Evolutionary conservation across 1,284 basidiomycete genomes (phyloP), one percentile per base, ranked within the genome.

Genomic region (Apiotrichum sp.): DNA sequence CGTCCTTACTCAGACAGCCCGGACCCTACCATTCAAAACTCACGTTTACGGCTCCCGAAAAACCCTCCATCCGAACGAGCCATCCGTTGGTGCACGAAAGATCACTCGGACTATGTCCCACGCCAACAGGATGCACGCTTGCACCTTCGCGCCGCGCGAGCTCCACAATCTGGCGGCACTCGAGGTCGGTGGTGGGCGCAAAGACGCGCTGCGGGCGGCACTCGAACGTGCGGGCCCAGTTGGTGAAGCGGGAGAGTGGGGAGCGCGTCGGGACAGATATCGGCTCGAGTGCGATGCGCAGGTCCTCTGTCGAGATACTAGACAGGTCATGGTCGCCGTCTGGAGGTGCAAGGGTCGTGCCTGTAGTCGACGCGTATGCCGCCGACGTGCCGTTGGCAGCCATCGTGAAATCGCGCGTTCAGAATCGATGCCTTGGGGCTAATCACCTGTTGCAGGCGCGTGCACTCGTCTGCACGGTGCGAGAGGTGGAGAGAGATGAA

Each of bases 61-160:
- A 75, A 64, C 81, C 83, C 53, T 84, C 84, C 62, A 87, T 88
- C 51, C 86, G 82, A 53, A 95, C 75, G 82, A 95, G 86, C 78
- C 84, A 93, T 11, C 85, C 89, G 53, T 79, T 81, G 0, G 89
- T 92, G 75, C 89, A 95, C 0, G 88, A 86, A 51, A 98, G 80
- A 77, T 98, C 95, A 70, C 86, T 89, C 9, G 95, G 96, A 61
- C 87, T 89, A 77, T 98, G 95, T 0, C 92, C 93, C 8, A 91
- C 84, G 8, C 93, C 95, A 33, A 87, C 86, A 0, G 90, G 88
- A 54, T 93, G 84, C 40, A 98, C 80, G 34, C 82, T 80, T 62
- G 82, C 84, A 10, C 81, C 79, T 67, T 89, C 84, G 45, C 88
- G 79, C 11, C 86, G 80, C 0, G 93, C 93, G 31, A 93, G 83